Base-by-base conservation (phyloP, 352 stramenopile species). In the Phytopythium vexans region DNA sequence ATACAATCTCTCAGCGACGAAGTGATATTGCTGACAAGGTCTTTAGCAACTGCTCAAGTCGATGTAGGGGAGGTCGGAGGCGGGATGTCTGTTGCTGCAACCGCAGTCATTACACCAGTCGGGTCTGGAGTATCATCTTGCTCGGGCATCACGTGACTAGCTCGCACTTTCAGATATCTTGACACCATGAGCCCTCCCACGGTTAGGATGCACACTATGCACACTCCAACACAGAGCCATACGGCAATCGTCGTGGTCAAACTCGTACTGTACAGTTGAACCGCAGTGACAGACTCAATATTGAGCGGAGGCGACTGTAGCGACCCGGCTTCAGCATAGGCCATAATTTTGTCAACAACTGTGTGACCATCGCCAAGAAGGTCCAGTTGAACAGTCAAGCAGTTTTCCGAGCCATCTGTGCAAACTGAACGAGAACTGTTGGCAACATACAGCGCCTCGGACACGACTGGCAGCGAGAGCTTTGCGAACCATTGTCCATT, bases 211-310 rank as follows among this genome's bases (percentile, higher is more conserved):
- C 70, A 71, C n/a, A 58, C 57, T 1, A 45, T 56, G 33, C 77
- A 86, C 51, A 88, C 75, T 15, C 69, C 66, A 6, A 90, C 62
- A 44, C 86, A 90, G 33, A 82, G 53, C 72, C 77, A 90, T 44
- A 90, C 66, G 6, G 65, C 69, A n/a, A 88, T 43, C 33, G 62
- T 82, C 41, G 74, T 58, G 14, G 62, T 69, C 14, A 78, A 47
- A 53, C 54, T 75, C 27, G 61, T 36, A 1, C 67, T 62, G 53
- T 79, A 79, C 51, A 82, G 70, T 4, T 54, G 58, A 46, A 73
- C 66, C 3, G 44, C 42, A 3, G 58, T 71, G 60, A 87, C 49
- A 32, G 82, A 41, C 40, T 85, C 67, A 3, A 67, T 68, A 45
- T 72, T 70, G 45, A 88, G 52, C 5, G 79, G 77, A 41, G 65